phyloP scores from a whole-genome alignment of 345 rosid genomes.

The Ceriops tagal region DNA sequence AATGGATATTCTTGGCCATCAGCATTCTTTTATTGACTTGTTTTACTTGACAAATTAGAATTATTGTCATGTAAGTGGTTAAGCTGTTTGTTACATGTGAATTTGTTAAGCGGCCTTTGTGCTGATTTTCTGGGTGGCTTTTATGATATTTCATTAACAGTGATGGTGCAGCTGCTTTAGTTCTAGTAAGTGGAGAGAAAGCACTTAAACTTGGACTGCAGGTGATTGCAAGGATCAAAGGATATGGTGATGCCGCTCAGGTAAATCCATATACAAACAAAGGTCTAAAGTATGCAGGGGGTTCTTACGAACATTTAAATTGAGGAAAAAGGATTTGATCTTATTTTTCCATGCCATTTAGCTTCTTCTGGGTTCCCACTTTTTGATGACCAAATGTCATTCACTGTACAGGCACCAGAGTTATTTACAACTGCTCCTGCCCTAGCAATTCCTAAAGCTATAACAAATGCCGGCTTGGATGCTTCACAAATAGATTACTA shows the following conservation, averaged over 20 bases:
- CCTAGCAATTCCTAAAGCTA: constrained; percentile 91
- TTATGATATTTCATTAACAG: constrained; percentile 34
- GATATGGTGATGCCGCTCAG: constrained; percentile 97
- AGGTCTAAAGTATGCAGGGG: not conserved
- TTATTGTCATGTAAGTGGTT: not conserved
- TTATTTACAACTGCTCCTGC: constrained; percentile 94
- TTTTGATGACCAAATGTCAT: constrained; percentile 21
- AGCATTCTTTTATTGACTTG: not conserved
- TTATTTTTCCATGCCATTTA: not conserved
- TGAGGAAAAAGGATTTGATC: not conserved
- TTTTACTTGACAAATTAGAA: not conserved
- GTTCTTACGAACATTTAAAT: not conserved
- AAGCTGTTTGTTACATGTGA: not conserved
- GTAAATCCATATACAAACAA: constrained; percentile 34
- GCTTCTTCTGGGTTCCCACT: not conserved
- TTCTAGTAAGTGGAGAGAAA: constrained; percentile 85
- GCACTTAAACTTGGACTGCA: constrained; percentile 72
- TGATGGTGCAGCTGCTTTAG: constrained; percentile 96
- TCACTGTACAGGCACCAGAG: constrained; percentile 75
- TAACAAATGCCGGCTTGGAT: constrained; percentile 70
- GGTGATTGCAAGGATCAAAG: constrained; percentile 74
- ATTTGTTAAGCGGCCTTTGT: not conserved
- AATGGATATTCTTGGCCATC: not conserved
- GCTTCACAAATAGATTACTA: constrained; percentile 86
- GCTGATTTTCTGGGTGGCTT: not conserved